A percentile compares a stretch with the other conserved stretches of the same genome.
phyloP scores from a whole-genome alignment of 1,139 yeast species.

The Chernovozyma aurita region DNA sequence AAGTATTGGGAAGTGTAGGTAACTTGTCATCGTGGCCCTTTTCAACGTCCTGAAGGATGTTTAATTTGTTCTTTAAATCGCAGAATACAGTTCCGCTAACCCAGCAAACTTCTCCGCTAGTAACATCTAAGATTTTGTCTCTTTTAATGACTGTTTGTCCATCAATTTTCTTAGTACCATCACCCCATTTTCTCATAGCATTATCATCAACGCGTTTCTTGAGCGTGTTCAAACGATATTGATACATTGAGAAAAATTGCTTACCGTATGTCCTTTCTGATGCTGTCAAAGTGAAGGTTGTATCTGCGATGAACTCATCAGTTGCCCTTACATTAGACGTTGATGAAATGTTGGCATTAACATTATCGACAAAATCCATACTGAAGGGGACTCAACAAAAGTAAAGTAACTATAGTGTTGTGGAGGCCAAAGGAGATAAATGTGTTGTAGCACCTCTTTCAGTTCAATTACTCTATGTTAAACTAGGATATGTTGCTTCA shows the following conservation, averaged over 20 bases:
- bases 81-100: constrained; percentile 86
- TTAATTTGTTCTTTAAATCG: constrained; percentile 81
- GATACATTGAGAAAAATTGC: constrained; percentile 76
- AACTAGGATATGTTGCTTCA: too few relatives aligned
- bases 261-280: constrained; percentile 49
- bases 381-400: too few relatives aligned
- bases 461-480: too few relatives aligned
- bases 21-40: constrained; percentile 50
- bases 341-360: neutral
- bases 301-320: neutral
- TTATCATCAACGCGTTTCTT: constrained; percentile 50
- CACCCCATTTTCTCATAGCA: constrained; percentile 41
- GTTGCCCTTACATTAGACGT: neutral
- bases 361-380: neutral
- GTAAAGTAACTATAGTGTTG: too few relatives aligned
- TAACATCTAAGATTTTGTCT: constrained; percentile 74
- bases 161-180: constrained; percentile 37
- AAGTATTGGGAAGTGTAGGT: constrained; percentile 31
- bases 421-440: too few relatives aligned
- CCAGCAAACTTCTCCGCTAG: constrained; percentile 71
- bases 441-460: too few relatives aligned
- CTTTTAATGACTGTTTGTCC: constrained; percentile 33
- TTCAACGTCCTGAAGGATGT: constrained; percentile 77
- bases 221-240: constrained; percentile 52
- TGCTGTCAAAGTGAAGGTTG: constrained; percentile 8